phyloP scores from a whole-genome alignment of 2,329 filamentous ascomycete species.

The Aspergillus tubingensis region DNA sequence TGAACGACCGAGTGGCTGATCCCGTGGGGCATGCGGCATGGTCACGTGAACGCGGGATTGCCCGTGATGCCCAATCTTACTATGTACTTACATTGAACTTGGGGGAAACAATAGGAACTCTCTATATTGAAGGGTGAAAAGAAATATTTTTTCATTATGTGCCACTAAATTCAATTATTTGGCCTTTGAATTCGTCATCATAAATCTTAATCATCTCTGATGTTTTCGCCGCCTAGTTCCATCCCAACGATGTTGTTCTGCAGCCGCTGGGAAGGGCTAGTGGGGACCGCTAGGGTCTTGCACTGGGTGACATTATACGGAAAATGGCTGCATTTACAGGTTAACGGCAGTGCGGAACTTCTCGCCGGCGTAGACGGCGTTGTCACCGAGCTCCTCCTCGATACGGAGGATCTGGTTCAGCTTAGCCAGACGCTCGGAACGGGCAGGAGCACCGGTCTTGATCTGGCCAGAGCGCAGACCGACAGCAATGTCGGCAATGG shows the following conservation, averaged over 20 bases:
- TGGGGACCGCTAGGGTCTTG: not conserved
- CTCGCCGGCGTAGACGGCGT: constrained; percentile 86
- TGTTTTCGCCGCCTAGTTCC: not conserved
- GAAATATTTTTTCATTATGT: constrained; percentile 25
- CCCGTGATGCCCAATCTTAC: constrained; percentile 19
- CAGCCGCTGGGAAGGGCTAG: not conserved
- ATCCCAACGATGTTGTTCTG: constrained; percentile 9
- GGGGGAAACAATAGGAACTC: not conserved
- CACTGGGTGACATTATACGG: not conserved
- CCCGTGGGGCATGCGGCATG: constrained; percentile 20
- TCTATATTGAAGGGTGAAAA: constrained; percentile 2
- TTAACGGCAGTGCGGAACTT: constrained; percentile 92
- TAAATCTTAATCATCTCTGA: constrained; percentile 21
- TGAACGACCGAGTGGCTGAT: constrained; percentile 6
- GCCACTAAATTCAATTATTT: constrained; percentile 22
- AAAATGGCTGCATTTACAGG: constrained; percentile 61
- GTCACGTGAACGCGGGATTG: constrained; percentile 19
- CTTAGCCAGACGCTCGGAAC: constrained; percentile 98
- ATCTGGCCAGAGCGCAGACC: constrained; percentile 97
- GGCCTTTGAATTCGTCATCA: constrained; percentile 29
- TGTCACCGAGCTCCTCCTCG: constrained; percentile 94
- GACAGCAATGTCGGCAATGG: constrained; percentile 96
- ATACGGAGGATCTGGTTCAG: constrained; percentile 99
- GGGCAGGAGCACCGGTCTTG: constrained; percentile 95
- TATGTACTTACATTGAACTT: not conserved